Base-by-base conservation (phyloP, 495 filamentous ascomycete species). In the Daldinia bambusicola region DNA sequence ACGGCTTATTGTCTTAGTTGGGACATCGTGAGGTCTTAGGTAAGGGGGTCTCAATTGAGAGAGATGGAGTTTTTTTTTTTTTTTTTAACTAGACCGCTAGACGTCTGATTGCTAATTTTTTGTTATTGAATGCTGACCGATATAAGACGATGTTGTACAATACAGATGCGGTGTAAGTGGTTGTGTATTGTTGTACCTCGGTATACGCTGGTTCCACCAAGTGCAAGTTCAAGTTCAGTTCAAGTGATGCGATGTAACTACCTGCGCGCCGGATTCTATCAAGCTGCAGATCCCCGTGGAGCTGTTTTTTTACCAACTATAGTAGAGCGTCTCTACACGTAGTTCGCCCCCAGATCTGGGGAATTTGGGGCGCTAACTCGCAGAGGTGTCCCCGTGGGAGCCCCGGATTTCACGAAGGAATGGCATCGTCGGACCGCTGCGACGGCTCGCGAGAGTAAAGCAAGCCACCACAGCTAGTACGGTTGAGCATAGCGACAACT, bases 271-370 rank as follows among this genome's bases (percentile, higher is more conserved):
- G 50, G 22, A 16, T 31, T 53, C 7, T 36, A 52, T 12, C 6
- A 50, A 34, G 36, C 50, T 26, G 59, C 55, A 55, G 59, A 67
- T 64, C 53, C 50, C 34, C 41, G 26, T 52, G 60, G 61, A 63
- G 57, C 67, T 38, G 38, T 51, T 26, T 26, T 51, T 26, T 26
- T 59, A 67, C 57, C 59, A 60, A 37, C 30, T 57, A 20, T 45
- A 71, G 51, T 50, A 26, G 51, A 30, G 9, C 31, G n/a, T 8
- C 45, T 67, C 26, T 67, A 26, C 26, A 26, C 26, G 26, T 36
- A 72, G 69, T 60, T 52, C 16, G 55, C 61, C 60, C 61, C 60
- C 61, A 38, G 65, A 72, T 68, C 65, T 67, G 63, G 69, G 59
- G 69, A 67, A 57, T 61, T 64, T 64, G 38, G 32, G 45, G 26